Base-by-base conservation (phyloP, 257 asterid species). In the Solanum clarkiae region DNA sequence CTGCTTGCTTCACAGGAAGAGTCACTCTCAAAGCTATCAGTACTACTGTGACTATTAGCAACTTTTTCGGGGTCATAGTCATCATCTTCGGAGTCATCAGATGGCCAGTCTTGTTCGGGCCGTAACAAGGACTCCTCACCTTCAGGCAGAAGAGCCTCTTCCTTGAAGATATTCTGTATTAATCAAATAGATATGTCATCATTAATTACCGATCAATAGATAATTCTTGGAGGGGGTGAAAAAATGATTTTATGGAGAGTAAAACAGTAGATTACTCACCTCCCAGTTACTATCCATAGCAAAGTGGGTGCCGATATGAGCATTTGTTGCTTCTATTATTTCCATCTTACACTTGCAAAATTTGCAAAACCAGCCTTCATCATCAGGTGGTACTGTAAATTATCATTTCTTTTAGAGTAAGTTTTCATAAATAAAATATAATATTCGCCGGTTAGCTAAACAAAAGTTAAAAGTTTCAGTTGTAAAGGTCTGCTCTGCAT, bases 351-450 rank as follows among this genome's bases (percentile, higher is more conserved):
- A 92, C 92, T 90, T 91, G 85, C 99, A 97, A 86, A 90, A 94
- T 92, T 92, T 93, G 93, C 99, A 97, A 88, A 95, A 92, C 99
- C 99, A 97, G 87, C 98, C 97, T 91, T 97, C 97, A 82, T 93
- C 99, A 79, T 88, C 98, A 53, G 97, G 97, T 86, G 99, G 98
- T 92, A 97, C 97, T 92, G 97, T 84, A 79, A 89, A 80, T 63
- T 85, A 90, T 85, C 83, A 63, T 66, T 80, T 88, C 56, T 82
- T 81, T 85, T 80, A 89, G 74, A 80, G 55, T 87, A 49, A 87
- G 81, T 83, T 86, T 36, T 86, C 47, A 75, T 10, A 75, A 83
- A 72, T 45, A 62, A 45, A 42, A 20, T 40, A 29, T 55, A 7
- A 12, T 36, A 36, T 36, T 36, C 6, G 3, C 81, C 14, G n/a